Base-by-base conservation (phyloP, 345 rosid species). In the Sisymbrium irio region DNA sequence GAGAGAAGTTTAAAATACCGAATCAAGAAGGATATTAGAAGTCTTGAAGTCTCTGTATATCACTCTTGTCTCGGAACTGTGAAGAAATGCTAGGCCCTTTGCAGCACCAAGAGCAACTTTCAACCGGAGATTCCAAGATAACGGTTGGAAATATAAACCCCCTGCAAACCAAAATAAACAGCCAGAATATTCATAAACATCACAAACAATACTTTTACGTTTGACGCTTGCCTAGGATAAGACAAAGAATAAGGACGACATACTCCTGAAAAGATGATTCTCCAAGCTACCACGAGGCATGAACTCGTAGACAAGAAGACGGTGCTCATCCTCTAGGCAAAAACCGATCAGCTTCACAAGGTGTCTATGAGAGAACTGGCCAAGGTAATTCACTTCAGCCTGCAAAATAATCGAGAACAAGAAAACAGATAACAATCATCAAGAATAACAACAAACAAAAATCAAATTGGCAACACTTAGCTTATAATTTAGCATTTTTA, bases 281-380 rank as follows among this genome's bases (percentile, higher is more conserved):
- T 95, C 99, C 62, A 95, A 85, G 79, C 99, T 95, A 81, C 99
- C 99, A 4, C 97, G 88, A 58, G 97, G 90, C 97, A 92, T 88
- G 66, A 95, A 95, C 79, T 92, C 99, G 33, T 95, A 95, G 20
- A 88, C 99, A 77, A 95, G 92, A 74, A 95, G 81, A 77, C 96
- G 87, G 47, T 89, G 98, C 60, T 95, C 97, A 67, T 92, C 98
- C 82, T 95, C 98, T 14, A 86, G 81, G 81, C 98, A 95, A 84
- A 86, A 92, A 61, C 97, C 99, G 22, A 92, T 75, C 70, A 95
- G 90, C 78, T 88, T 90, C 74, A 95, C 99, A 45, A 95, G 89
- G 69, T 95, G 94, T 17, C 92, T 77, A 84, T 95, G 98, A 75
- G 92, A 87, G 72, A 95, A 97, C 79, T 95, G 92, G 41, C 99